These are phyloP conservation scores for Backusella liffmaniae DNA, from an alignment of 192 early-diverging fungal species.

Conservation along the genomic window DNA sequence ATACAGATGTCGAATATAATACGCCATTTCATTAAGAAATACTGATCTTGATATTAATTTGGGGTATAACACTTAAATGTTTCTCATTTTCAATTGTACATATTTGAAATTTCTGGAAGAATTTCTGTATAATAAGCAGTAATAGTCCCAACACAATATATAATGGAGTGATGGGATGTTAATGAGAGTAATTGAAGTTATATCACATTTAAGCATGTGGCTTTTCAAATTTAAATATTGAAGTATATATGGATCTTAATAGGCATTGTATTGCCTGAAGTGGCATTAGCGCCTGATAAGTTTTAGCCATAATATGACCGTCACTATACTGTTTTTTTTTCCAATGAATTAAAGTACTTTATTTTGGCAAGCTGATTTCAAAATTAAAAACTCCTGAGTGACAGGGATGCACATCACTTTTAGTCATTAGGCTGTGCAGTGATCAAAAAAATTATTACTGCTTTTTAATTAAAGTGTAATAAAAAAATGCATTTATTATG, in stretches of 20 bases:
- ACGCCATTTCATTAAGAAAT: not conserved
- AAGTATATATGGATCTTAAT: not conserved
- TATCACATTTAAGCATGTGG: not conserved
- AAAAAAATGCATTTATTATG: not conserved
- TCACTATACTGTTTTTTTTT: too few relatives aligned
- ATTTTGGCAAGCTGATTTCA: not conserved
- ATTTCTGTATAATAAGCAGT: not conserved
- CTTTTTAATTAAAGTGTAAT: not conserved
- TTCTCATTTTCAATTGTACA: not conserved
- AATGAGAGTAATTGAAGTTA: not conserved
- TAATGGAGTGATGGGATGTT: not conserved
- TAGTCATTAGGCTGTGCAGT: not conserved
- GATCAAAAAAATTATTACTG: not conserved
- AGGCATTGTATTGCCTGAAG: not conserved
- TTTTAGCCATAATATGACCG: not conserved
- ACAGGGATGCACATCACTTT: not conserved
- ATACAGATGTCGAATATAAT: not conserved
- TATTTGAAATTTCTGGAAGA: not conserved
- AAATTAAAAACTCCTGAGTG: not conserved
- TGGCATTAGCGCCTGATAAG: not conserved
- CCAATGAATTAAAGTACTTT: not conserved
- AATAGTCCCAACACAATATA: not conserved
- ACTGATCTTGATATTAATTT: not conserved
- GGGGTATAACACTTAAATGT: not conserved
- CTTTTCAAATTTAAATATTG: not conserved